These are phyloP conservation scores for Pulveroboletus ravenelii DNA, from an alignment of 768 basidiomycete genomes.

Conservation along the genomic window DNA sequence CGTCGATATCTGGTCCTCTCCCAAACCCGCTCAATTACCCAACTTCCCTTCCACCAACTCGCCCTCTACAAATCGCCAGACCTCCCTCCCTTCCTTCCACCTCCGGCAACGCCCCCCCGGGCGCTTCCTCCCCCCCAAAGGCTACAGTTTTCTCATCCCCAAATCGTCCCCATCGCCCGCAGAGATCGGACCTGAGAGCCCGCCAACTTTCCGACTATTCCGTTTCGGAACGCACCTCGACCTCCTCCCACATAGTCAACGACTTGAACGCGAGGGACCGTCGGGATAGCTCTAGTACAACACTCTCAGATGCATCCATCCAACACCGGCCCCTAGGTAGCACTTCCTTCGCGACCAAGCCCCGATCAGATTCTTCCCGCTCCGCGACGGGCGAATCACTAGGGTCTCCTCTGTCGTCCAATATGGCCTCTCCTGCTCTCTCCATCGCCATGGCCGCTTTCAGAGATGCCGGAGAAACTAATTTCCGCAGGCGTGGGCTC, in stretches of 20 bases:
- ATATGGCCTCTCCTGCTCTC: slow-evolving; percentile 44
- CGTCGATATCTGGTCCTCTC: slow-evolving; percentile 40
- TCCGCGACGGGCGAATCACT: slow-evolving; percentile 11
- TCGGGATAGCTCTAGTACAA: slow-evolving; percentile 50
- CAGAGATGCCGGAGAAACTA: slow-evolving; percentile 45
- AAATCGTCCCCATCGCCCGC: slow-evolving; percentile 57
- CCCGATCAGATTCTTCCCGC: slow-evolving; percentile 16
- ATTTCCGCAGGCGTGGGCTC: slow-evolving; percentile 51
- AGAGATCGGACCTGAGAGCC: slow-evolving; percentile 60
- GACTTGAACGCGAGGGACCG: slow-evolving; percentile 29
- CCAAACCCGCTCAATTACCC: slow-evolving; percentile 31
- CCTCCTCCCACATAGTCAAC: slow-evolving; percentile 35
- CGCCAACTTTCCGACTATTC: slow-evolving; percentile 51
- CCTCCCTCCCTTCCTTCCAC: slow-evolving; percentile 46
- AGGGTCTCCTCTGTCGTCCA: slow-evolving; percentile 25
- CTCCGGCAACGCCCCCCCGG: slow-evolving; percentile 36
- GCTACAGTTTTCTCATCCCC: slow-evolving; percentile 39
- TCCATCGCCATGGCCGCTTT: slow-evolving; percentile 65
- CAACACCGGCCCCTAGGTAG: slow-evolving; percentile 30
- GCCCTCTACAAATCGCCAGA: slow-evolving; percentile 60
- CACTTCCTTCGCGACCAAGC: slow-evolving; percentile 15
- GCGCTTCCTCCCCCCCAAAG: slow-evolving; percentile 33
- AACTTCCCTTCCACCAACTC: slow-evolving; percentile 36
- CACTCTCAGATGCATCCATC: slow-evolving; percentile 41
- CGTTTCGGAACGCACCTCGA: slow-evolving; percentile 45